Conservation (phyloP, 83 land plant species). For the Picea abies region DNA sequence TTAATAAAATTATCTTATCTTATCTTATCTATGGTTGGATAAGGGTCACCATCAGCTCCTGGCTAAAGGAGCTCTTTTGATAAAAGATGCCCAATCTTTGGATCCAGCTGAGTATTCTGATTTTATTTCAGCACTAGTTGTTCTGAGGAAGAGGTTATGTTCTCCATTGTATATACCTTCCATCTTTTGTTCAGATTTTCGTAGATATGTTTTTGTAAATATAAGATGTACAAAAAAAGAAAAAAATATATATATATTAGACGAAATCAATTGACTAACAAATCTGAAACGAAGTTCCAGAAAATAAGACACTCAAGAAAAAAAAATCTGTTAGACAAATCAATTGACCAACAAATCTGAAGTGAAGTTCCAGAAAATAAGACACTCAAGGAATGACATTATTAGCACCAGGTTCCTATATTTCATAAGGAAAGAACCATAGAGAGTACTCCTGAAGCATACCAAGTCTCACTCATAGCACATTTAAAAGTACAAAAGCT, state of each 20-base stretch:
- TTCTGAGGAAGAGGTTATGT: no score
- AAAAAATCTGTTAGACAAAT: neutral
- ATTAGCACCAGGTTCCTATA: neutral
- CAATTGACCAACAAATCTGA: neutral
- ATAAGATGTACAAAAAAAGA: neutral
- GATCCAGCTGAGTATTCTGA: no score
- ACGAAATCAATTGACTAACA: neutral
- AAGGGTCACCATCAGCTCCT: no score
- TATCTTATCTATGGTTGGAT: no score
- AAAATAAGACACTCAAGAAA: neutral
- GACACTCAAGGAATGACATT: neutral
- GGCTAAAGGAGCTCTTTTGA: no score
- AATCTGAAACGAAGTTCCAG: neutral
- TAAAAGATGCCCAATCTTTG: no score
- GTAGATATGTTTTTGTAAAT: neutral
- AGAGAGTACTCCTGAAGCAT: neutral
- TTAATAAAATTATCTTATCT: no score
- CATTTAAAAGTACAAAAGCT: neutral
- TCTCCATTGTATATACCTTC: neutral
- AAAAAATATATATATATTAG: neutral
- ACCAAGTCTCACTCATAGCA: neutral
- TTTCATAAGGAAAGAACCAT: neutral
- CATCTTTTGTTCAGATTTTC: neutral
- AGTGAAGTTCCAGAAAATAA: neutral
- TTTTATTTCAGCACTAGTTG: no score